Conservation (phyloP, 768 basidiomycete genomes). For the Multifurca ochricompacta region DNA sequence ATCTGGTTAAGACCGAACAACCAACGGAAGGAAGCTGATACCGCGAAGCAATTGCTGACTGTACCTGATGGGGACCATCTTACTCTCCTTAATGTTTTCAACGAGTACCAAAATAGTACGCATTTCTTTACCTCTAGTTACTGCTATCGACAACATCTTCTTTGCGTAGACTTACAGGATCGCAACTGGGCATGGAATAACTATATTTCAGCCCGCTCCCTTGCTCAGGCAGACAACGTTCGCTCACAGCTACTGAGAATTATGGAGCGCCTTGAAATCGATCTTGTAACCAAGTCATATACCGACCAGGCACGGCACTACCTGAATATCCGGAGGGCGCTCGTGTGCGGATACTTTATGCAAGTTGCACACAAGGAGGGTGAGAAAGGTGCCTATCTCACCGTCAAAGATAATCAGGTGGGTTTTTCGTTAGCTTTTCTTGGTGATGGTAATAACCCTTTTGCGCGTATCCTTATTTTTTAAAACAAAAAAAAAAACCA, state of each 20-base stretch:
- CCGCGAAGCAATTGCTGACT: constrained; percentile 78
- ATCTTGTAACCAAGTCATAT: constrained; percentile 59
- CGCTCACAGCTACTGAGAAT: constrained; percentile 78
- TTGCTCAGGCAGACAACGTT: constrained; percentile 90
- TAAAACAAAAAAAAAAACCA: too few species aligned
- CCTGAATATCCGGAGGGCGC: constrained; percentile 66
- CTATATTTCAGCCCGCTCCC: constrained; percentile 75
- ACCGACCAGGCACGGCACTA: constrained; percentile 46
- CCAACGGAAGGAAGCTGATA: constrained; percentile 84
- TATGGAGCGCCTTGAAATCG: constrained; percentile 88
- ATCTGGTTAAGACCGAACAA: constrained; percentile 91
- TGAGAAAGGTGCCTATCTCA: constrained; percentile 80
- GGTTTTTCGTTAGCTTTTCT: constrained; percentile 15
- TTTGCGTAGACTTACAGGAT: constrained; percentile 39
- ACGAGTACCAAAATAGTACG: constrained; percentile 80
- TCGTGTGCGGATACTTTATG: constrained; percentile 97
- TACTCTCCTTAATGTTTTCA: constrained; percentile 91
- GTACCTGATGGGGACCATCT: constrained; percentile 97
- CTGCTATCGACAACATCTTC: neutral
- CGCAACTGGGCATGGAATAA: constrained; percentile 86
- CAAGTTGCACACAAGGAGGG: constrained; percentile 94
- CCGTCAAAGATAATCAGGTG: constrained; percentile 93
- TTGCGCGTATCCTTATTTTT: too few species aligned
- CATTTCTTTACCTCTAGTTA: neutral
- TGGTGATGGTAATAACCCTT: neutral